Base-by-base conservation (phyloP, 495 filamentous ascomycete genomes). In the Penicillium tannophilum region DNA sequence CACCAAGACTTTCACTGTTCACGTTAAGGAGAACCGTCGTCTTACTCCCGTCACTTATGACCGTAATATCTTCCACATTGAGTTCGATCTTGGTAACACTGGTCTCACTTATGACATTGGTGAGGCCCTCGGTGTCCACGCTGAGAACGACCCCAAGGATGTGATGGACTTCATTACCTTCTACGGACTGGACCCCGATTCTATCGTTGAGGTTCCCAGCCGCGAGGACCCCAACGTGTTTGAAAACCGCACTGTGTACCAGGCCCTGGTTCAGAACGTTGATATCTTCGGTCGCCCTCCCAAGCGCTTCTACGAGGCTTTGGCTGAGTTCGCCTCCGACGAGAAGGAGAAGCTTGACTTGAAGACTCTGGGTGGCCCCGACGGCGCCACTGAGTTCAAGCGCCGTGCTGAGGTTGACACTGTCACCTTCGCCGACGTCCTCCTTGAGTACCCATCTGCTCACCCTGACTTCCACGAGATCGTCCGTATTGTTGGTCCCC, bases 51-150 rank as follows among this genome's bases (percentile, higher is more conserved):
- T 73, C 46, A 88, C 88, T 11, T 98, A 98, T 72, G 93, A 97
- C 71, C 90, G 94, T 33, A 98, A 98, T 79, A 97, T 98, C 74
- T 98, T 98, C 88, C 94, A 98, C 78, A 98, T 98, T 63, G 94
- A 98, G 74, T 98, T 98, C 68, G 94, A 97, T 71, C 84, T 98
- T 19, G 92, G 92, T 49, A 76, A 86, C 63, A 94, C 92, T 36
- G 92, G 92, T 45, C 86, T 98, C 57, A 94, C 83, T 23, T 98
- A 98, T 73, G 90, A 95, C 62, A 98, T 98, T 69, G 94, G 94
- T 53, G 95, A 98, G 75, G 94, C 94, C n/a, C 88, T 98, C 10
- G 94, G 94, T 62, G 91, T 98, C 57, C 94, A 98, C 69, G 88
- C 91, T 12, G 90, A 98, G 75, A 98, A 98, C 72, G 87, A 98